Base-by-base conservation (phyloP, 208 protist species). In the Herpetomonas muscarum region DNA sequence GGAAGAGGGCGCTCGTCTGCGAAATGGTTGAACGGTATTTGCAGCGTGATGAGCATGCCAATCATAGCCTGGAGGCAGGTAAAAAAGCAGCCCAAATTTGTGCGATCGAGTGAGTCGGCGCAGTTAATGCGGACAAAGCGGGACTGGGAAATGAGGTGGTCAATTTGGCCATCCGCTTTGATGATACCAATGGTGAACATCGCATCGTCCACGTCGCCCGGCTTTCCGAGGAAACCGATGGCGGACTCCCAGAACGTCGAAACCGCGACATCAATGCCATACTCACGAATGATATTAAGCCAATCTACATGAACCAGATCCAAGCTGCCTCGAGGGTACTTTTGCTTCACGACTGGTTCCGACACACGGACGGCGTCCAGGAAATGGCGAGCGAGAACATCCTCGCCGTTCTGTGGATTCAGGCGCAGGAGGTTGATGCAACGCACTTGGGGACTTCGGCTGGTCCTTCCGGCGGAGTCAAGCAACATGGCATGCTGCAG, bases 71-170 rank as follows among this genome's bases (percentile, higher is more conserved):
- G 88, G 41, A 96, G 71, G 29, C 72, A 91, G 4, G 70, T 86
- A 62, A 93, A 97, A 71, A 95, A 98, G 65, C 85, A 92, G 22
- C 76, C 92, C 25, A 98, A 54, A 66, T 98, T 98, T n/a, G 92
- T 97, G 55, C 93, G 65, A 58, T 98, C 95, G 10, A 98, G 74
- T 5, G 90, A 96, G 65, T 98, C 95, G 2, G 91, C 85, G 63
- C 95, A 98, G 74, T 96, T 98, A 53, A 96, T 67, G 37, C 93
- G 87, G 9, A 97, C 55, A 48, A 97, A 90, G 15, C 85, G 81
- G 4, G 50, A 81, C 59, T 94, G 76, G 31, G 76, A 77, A 21
- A 87, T 61, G 1, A 74, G 54, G 44, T 60, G 70, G 32, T 82
- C 76, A 6, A 94, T 71, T 21, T 53, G 46, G 25, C 76, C 79